A percentile compares a stretch with the other conserved stretches of the same genome.
Conservation (phyloP, 305 asterid species). For the Fraxinus greggii region DNA sequence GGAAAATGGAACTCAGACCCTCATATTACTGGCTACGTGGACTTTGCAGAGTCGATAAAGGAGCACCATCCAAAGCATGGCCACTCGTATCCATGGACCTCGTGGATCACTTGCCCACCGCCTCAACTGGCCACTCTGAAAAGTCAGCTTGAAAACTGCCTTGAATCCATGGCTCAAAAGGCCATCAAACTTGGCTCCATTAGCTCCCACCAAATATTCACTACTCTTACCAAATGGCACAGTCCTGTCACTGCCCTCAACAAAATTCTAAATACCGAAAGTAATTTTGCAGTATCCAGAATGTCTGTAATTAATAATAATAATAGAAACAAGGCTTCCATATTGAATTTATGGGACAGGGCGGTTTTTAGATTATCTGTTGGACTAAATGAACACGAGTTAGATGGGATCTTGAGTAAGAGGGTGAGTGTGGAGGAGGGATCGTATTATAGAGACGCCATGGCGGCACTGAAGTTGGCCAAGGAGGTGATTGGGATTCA, state of each 20-base stretch:
- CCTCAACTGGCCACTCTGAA: constrained; percentile 49
- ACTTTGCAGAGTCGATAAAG: constrained; percentile 73
- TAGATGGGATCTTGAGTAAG: constrained; percentile 41
- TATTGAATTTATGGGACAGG: constrained; percentile 70
- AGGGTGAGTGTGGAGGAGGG: constrained; percentile 47
- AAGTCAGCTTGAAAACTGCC: constrained; percentile 70
- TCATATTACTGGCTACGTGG: constrained; percentile 80
- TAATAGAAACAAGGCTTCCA: constrained; percentile 37
- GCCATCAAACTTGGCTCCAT: constrained; percentile 75
- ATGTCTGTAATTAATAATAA: constrained; percentile 31
- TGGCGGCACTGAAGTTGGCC: constrained; percentile 80
- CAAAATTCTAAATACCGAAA: constrained; percentile 45
- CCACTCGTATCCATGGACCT: constrained; percentile 81
- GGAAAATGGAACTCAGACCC: constrained; percentile 89
- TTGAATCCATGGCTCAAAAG: constrained; percentile 61
- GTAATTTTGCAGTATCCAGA: constrained; percentile 24
- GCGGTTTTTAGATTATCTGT: constrained; percentile 61
- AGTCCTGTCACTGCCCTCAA: constrained; percentile 66
- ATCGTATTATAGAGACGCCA: constrained; percentile 71
- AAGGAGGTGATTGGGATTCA: constrained; percentile 78
- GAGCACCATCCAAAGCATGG: constrained; percentile 84
- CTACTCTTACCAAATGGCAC: constrained; percentile 84
- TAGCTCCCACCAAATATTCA: constrained; percentile 76
- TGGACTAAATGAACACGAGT: constrained; percentile 57
- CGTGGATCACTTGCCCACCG: constrained; percentile 68